Conservation (phyloP, 352 stramenopile species). For the Pythium grandisporangium region DNA sequence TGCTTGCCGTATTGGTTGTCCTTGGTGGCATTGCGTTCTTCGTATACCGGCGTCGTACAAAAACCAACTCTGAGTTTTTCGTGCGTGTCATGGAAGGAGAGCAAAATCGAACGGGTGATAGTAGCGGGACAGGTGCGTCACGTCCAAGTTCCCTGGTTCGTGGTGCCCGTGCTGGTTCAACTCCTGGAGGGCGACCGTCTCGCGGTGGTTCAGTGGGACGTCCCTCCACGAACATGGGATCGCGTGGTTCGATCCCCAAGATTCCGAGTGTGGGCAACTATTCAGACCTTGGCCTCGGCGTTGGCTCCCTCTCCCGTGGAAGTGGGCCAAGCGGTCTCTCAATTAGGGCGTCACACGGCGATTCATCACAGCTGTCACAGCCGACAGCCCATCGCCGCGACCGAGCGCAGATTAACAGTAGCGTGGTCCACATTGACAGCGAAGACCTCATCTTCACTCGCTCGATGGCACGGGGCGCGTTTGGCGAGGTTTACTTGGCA, state of each 20-base stretch:
- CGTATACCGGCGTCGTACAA: constrained; percentile 36
- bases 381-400: constrained; percentile 5
- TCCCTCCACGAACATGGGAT: background rate
- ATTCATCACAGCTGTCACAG: too few relatives aligned
- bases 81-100: constrained; percentile 19
- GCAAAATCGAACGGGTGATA: constrained; percentile 13
- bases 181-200: background rate
- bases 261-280: background rate
- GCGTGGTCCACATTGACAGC: constrained; percentile 40
- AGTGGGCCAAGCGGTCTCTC: too few relatives aligned
- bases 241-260: background rate
- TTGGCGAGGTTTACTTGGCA: constrained; percentile 77
- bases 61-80: constrained; percentile 19
- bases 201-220: background rate
- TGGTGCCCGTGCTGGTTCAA: background rate
- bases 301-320: too few relatives aligned
- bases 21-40: constrained; percentile 33
- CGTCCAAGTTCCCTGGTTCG: background rate
- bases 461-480: constrained; percentile 70
- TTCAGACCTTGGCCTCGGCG: background rate
- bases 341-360: too few relatives aligned
- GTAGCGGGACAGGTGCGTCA: background rate
- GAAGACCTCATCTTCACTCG: constrained; percentile 75
- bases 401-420: constrained; percentile 21
- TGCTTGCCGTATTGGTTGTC: constrained; percentile 35